Conservation (phyloP, 1,139 yeast genomes). For the Protomyces inouyei region DNA sequence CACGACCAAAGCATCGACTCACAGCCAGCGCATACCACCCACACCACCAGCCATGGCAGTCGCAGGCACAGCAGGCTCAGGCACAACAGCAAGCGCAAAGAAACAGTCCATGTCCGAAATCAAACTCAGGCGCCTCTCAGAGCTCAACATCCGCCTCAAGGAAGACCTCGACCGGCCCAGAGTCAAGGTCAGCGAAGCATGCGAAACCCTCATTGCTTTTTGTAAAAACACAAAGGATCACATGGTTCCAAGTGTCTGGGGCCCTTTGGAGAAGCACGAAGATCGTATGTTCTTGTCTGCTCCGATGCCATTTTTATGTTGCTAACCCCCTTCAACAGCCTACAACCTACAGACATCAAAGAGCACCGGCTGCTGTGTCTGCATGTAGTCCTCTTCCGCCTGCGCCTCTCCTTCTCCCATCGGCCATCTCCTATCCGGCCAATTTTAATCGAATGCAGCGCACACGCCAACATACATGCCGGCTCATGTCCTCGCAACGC, state of each 20-base stretch:
- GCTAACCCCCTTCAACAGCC: not conserved
- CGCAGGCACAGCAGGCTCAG: slow-evolving; percentile 3
- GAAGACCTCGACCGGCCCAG: slow-evolving; percentile 34
- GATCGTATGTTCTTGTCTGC: slow-evolving; percentile 28
- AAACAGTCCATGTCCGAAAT: slow-evolving; percentile 32
- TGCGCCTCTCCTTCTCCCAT: no score
- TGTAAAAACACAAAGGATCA: slow-evolving; percentile 32
- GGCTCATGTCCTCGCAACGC: no score
- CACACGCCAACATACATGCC: no score
- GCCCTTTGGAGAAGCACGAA: slow-evolving; percentile 31
- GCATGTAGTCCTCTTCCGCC: not conserved
- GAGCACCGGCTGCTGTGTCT: not conserved
- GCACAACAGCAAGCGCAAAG: slow-evolving; percentile 26
- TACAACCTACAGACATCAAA: not conserved
- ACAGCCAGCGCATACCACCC: not conserved
- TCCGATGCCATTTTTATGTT: not conserved
- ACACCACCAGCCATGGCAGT: not conserved
- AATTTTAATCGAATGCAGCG: no score
- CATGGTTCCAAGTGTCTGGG: slow-evolving; percentile 34
- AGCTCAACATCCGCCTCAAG: slow-evolving; percentile 29
- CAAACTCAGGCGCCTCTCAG: slow-evolving; percentile 32
- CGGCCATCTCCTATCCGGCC: no score
- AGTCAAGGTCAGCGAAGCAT: slow-evolving; percentile 32
- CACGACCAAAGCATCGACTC: no score
- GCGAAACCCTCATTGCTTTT: slow-evolving; percentile 32